phyloP scores from a whole-genome alignment of 352 stramenopile genomes.

The Pythium diclinum region DNA sequence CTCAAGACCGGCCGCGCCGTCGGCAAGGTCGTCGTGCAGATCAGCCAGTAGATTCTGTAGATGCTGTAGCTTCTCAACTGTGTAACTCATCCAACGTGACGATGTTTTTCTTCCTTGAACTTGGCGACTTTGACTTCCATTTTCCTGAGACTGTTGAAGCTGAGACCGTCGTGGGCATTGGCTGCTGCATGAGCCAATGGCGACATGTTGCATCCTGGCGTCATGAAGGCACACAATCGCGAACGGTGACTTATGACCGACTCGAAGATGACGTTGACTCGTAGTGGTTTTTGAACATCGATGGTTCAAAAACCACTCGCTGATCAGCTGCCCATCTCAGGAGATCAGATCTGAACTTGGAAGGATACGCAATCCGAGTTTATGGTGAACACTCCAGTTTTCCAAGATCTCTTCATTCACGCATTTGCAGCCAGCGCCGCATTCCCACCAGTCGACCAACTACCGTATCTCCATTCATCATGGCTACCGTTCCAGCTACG shows the following conservation, averaged over 20 bases:
- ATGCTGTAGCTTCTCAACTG: background rate
- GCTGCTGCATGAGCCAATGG: background rate
- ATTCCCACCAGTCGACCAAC: background rate
- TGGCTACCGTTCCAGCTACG: background rate
- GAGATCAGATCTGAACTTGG: background rate
- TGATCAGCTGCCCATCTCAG: background rate
- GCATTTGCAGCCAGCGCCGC: background rate
- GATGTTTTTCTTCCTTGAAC: too few relatives aligned
- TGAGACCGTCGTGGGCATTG: background rate
- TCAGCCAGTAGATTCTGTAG: background rate
- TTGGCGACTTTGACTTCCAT: too few relatives aligned
- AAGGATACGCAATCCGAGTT: background rate
- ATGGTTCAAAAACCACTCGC: background rate
- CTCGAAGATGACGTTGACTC: background rate
- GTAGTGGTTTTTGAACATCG: background rate
- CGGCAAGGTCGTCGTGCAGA: conserved; percentile 23
- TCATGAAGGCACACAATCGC: background rate
- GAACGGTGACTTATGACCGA: background rate
- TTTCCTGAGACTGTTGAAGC: background rate
- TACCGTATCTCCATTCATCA: background rate
- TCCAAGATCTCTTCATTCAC: background rate
- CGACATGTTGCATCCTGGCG: background rate
- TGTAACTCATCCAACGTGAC: too few relatives aligned
- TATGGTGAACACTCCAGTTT: background rate
- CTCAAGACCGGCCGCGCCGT: conserved; percentile 38